These are phyloP conservation scores for Euphorbia pulcherrima DNA, from an alignment of 345 rosid species.

Conservation along the genomic window DNA sequence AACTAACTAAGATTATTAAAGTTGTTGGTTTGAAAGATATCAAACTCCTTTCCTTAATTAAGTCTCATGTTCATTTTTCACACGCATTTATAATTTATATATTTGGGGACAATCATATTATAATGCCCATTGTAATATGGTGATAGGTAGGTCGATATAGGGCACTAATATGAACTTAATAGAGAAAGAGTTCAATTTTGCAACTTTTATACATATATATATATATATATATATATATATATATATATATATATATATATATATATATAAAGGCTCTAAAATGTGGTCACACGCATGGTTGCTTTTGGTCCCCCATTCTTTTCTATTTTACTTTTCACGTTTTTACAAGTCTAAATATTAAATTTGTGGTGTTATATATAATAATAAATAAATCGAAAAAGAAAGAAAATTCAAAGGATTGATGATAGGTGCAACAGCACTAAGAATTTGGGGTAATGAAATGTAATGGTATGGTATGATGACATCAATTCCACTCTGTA, in stretches of 20 bases:
- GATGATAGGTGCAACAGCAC: conserved; percentile 59
- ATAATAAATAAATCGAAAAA: not conserved
- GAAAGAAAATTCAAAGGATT: conserved; percentile 34
- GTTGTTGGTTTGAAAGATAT: no score
- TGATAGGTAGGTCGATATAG: not conserved
- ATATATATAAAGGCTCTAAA: not conserved
- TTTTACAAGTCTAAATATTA: conserved; percentile 26
- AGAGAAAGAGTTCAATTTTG: not conserved
- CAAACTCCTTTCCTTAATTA: no score
- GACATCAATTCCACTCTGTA: conserved; percentile 61
- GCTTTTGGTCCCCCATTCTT: conserved; percentile 49
- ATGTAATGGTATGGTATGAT: conserved; percentile 30
- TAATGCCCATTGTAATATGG: not conserved
- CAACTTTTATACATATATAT: not conserved
- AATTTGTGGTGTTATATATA: no score
- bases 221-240: not conserved
- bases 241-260: conserved; percentile 6
- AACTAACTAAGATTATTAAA: no score
- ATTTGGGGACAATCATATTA: not conserved
- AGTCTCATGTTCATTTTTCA: no score
- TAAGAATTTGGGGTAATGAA: conserved; percentile 37
- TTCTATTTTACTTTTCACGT: conserved; percentile 34
- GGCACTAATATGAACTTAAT: not conserved
- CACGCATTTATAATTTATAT: no score
- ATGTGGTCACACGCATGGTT: conserved; percentile 90